Conservation (phyloP, 2,329 filamentous ascomycete genomes). For the Aspergillus sp. region DNA sequence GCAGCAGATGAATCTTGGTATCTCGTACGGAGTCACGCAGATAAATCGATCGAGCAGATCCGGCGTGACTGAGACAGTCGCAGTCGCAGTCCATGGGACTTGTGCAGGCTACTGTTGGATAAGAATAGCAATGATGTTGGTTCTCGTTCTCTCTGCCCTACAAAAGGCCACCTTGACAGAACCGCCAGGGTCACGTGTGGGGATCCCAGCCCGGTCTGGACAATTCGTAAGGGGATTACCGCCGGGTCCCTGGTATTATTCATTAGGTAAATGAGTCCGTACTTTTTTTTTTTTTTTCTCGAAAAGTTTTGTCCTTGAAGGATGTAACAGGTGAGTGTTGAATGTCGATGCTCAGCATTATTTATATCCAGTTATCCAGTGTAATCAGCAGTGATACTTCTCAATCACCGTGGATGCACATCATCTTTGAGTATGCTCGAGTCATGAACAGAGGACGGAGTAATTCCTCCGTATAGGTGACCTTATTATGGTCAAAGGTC, state of each 20-base stretch:
- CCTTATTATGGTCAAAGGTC: neutral
- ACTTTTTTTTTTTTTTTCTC: no score
- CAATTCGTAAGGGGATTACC: neutral
- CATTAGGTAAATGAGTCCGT: neutral
- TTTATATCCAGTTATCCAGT: neutral
- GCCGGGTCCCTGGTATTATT: neutral
- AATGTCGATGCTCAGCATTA: neutral
- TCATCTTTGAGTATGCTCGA: neutral
- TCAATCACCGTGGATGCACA: neutral
- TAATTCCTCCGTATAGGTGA: no score
- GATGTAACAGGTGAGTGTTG: neutral
- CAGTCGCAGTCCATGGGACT: neutral
- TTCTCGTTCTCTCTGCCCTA: no score
- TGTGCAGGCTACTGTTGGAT: neutral
- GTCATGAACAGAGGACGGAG: neutral
- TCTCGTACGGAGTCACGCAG: no score
- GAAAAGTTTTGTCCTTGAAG: no score
- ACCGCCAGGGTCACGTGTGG: constrained; percentile 18
- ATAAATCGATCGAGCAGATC: neutral
- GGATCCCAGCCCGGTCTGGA: neutral
- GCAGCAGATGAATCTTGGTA: neutral
- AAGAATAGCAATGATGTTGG: no score
- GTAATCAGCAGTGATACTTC: neutral
- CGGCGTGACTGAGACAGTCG: neutral
- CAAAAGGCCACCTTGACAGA: constrained; percentile 23